Percentiles rank a stretch among this genome's conserved stretches.
Evolutionary conservation across 495 filamentous ascomycete species (phyloP).

Genomic region (Neurospora sp.): DNA sequence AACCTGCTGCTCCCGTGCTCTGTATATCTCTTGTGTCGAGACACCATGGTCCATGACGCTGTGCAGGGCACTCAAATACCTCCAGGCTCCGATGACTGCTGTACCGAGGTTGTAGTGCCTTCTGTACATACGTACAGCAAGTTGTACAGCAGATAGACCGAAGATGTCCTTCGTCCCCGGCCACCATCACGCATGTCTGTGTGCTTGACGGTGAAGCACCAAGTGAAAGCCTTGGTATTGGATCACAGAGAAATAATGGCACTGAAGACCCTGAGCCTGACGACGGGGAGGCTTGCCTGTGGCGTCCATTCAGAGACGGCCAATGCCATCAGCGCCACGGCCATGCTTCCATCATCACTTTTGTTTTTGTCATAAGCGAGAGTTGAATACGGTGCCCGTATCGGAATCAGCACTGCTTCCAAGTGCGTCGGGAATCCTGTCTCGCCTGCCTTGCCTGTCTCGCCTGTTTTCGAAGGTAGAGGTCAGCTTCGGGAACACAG

Average conservation of each 20-base stretch:
- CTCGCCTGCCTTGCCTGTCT: not conserved
- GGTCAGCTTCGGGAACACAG: not conserved
- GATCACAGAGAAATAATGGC: not conserved
- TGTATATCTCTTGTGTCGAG: not conserved
- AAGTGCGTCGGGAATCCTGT: not conserved
- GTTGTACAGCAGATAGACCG: not conserved
- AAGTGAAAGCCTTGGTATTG: not conserved
- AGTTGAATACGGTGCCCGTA: not conserved
- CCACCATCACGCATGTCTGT: not conserved
- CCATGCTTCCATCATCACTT: not conserved
- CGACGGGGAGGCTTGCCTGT: not conserved
- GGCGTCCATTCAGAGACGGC: not conserved
- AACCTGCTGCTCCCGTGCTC: not conserved
- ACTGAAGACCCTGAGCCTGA: not conserved
- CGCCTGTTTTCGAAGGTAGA: not conserved
- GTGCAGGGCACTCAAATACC: not conserved
- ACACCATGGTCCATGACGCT: not conserved
- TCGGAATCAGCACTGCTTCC: not conserved
- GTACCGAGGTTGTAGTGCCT: not conserved
- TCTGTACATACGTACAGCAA: not conserved
- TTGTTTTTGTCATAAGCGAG: not conserved
- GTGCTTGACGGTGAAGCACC: not conserved
- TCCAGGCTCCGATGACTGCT: not conserved
- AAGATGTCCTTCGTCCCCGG: not conserved
- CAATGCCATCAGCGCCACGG: not conserved